These are phyloP conservation scores for Cutaneotrichosporon cutaneum DNA, from an alignment of 1,284 basidiomycete genomes.

Conservation along the genomic window DNA sequence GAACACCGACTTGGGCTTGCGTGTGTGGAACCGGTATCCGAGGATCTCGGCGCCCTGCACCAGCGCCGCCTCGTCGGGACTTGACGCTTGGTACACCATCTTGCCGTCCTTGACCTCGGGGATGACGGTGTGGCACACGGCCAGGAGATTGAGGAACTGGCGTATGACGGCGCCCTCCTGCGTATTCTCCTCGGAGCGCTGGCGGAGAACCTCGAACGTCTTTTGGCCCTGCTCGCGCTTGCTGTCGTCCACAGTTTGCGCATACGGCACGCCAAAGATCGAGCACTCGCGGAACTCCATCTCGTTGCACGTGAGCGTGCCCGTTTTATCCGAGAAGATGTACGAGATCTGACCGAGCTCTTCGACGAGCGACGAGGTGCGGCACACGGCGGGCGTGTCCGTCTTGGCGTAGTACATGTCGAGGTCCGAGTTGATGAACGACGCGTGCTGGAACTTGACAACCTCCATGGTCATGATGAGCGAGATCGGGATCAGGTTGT, in stretches of 20 bases:
- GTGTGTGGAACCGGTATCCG: conserved; percentile 89
- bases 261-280: conserved; percentile 84
- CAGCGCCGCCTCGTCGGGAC: conserved; percentile 95
- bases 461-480: conserved; percentile 99
- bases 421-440: conserved; percentile 93
- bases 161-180: conserved; percentile 68
- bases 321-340: conserved; percentile 98
- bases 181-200: conserved; percentile 56
- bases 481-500: conserved; percentile 98
- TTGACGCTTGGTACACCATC: conserved; percentile 90
- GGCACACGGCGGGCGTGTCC: conserved; percentile 93
- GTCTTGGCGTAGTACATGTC: conserved; percentile 94
- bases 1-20: conserved; percentile 94
- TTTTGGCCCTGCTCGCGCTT: conserved; percentile 62
- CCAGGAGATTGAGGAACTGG: conserved; percentile 86
- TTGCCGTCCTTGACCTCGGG: conserved; percentile 83
- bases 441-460: conserved; percentile 97
- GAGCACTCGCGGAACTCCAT: conserved; percentile 97
- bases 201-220: conserved; percentile 49
- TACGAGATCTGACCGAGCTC: conserved; percentile 95
- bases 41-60: conserved; percentile 91
- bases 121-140: conserved; percentile 98
- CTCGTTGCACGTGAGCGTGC: conserved; percentile 93
- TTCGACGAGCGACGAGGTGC: conserved; percentile 95
- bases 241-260: conserved; percentile 81